phyloP scores from a whole-genome alignment of 108 stramenopile genomes.

The Cyclotella baltica region DNA sequence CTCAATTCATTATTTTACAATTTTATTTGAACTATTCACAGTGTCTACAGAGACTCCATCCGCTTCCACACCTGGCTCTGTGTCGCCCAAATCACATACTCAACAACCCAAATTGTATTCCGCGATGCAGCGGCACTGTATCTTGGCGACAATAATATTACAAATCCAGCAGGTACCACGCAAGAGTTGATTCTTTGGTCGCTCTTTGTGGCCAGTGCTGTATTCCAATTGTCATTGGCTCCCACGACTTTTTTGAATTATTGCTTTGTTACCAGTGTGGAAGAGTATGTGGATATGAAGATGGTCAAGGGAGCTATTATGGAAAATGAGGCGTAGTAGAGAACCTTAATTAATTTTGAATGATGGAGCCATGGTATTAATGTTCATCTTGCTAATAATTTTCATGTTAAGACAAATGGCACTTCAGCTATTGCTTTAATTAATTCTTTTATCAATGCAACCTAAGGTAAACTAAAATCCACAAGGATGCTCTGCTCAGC shows the following conservation, averaged over 20 bases:
- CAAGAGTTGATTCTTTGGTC: conserved; percentile 40
- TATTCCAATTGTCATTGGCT: conserved; percentile 45
- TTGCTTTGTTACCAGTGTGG: conserved; percentile 44
- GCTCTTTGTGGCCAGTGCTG: conserved; percentile 16
- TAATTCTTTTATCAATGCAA: too few relatives aligned
- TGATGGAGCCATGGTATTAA: too few relatives aligned
- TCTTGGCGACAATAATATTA: conserved; percentile 13
- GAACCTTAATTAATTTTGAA: too few relatives aligned
- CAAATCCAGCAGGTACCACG: conserved; percentile 24
- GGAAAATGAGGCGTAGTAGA: neutral
- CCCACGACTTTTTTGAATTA: conserved; percentile 50
- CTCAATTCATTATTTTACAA: neutral
- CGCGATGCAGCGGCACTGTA: conserved; percentile 42
- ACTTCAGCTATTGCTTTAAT: too few relatives aligned
- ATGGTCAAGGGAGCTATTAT: conserved; percentile 15
- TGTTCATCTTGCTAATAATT: too few relatives aligned
- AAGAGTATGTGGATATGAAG: conserved; percentile 31
- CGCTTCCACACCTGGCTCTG: conserved; percentile 52
- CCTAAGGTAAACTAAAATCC: too few relatives aligned
- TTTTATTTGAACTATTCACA: neutral
- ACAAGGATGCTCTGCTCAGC: too few relatives aligned
- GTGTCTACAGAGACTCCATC: conserved; percentile 47
- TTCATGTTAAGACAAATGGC: too few relatives aligned
- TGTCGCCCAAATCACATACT: conserved; percentile 47
- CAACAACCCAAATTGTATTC: conserved; percentile 39